Percentiles rank a stretch among this genome's conserved stretches.
These are phyloP conservation scores for Nissolia schottii DNA, from an alignment of 306 rosid genomes.

Conservation along the genomic window DNA sequence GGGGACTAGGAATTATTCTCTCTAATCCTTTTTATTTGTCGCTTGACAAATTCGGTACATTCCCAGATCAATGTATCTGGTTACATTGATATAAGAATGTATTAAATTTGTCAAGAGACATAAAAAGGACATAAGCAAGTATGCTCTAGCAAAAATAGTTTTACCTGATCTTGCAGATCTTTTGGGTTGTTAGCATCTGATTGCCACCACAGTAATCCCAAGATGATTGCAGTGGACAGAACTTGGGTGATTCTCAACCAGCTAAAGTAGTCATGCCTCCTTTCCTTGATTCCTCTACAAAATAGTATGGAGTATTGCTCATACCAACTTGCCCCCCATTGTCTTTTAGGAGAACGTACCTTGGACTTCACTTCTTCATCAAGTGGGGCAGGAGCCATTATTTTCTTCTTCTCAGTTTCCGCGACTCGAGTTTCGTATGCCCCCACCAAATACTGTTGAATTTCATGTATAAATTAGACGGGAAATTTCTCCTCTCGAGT, in stretches of 20 bases:
- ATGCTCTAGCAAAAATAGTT: slow-evolving; percentile 8
- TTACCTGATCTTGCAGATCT: slow-evolving; percentile 93
- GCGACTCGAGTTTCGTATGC: slow-evolving; percentile 76
- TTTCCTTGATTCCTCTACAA: slow-evolving; percentile 82
- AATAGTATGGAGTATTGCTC: slow-evolving; percentile 74
- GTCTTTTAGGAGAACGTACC: slow-evolving; percentile 42
- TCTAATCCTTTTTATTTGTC: too few species aligned
- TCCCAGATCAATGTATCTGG: too few species aligned
- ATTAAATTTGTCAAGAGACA: too few species aligned
- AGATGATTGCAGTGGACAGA: slow-evolving; percentile 82
- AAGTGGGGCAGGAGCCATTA: slow-evolving; percentile 49
- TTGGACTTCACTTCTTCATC: slow-evolving; percentile 66
- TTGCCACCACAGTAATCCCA: slow-evolving; percentile 98
- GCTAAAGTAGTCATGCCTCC: slow-evolving; percentile 89
- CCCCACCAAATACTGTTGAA: slow-evolving; percentile 77
- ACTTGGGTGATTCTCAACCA: slow-evolving; percentile 97
- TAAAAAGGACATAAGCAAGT: too few species aligned
- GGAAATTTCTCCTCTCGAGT: neutral
- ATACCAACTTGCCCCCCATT: slow-evolving; percentile 91
- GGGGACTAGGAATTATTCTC: neutral
- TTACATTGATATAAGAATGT: too few species aligned
- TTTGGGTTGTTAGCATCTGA: slow-evolving; percentile 57
- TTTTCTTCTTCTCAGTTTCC: slow-evolving; percentile 69
- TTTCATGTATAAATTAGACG: slow-evolving; percentile 7
- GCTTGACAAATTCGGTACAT: too few species aligned